Conservation (phyloP, 2,329 filamentous ascomycete species). For the Coccinonectria pachysandricola region DNA sequence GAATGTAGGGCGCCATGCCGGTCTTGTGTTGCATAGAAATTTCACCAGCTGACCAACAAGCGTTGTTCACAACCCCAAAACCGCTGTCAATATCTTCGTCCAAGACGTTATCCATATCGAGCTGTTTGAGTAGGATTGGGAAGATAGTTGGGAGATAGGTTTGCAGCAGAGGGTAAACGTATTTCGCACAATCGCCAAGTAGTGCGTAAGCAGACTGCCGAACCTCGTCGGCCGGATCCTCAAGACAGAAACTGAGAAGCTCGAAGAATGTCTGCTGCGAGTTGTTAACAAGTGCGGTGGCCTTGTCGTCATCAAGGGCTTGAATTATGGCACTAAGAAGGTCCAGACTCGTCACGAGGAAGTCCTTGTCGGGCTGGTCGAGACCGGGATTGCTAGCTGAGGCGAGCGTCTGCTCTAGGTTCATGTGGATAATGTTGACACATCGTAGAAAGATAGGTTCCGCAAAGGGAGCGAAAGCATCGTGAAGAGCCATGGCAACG, state of each 20-base stretch:
- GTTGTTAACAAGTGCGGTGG: constrained; percentile 62
- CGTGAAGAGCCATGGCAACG: constrained; percentile 75
- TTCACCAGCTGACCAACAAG: constrained; percentile 93
- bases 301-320: constrained; percentile 64
- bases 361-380: constrained; percentile 89
- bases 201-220: constrained; percentile 93
- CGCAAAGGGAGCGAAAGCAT: constrained; percentile 75
- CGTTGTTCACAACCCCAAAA: constrained; percentile 94
- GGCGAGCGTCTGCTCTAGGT: constrained; percentile 69
- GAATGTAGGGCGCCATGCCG: constrained; percentile 66
- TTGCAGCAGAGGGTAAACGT: constrained; percentile 74
- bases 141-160: constrained; percentile 63
- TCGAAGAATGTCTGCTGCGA: constrained; percentile 83
- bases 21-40: constrained; percentile 72
- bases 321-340: constrained; percentile 89
- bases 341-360: constrained; percentile 89
- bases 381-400: constrained; percentile 56
- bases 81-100: constrained; percentile 75
- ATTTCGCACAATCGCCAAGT: constrained; percentile 88
- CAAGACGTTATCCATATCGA: constrained; percentile 67
- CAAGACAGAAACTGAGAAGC: constrained; percentile 82
- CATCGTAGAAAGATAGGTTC: constrained; percentile 79
- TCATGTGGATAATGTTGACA: constrained; percentile 82
- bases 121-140: constrained; percentile 73
- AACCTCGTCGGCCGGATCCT: constrained; percentile 82